phyloP scores from a whole-genome alignment of 345 rosid genomes.

The Camelina neglecta region DNA sequence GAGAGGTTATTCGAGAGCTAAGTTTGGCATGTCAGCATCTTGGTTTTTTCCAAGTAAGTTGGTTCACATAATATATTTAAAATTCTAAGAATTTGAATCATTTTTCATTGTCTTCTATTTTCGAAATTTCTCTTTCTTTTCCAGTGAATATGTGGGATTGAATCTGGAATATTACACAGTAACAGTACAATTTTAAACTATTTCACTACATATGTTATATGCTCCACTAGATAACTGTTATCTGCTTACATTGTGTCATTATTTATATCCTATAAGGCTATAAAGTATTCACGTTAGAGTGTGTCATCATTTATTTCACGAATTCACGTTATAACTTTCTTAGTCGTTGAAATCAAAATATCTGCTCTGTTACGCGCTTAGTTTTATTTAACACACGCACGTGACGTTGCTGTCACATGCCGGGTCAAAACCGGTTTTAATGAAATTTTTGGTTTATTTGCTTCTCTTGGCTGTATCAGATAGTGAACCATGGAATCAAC shows the following conservation, averaged over 20 bases:
- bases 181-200: neutral
- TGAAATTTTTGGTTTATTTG: neutral
- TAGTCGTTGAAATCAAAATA: constrained; percentile 4
- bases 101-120: neutral
- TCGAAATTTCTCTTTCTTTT: neutral
- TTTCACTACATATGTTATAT: neutral
- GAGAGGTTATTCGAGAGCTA: constrained; percentile 47
- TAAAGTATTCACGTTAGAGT: neutral
- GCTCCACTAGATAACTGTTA: neutral
- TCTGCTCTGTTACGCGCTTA: neutral
- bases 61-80: neutral
- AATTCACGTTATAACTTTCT: neutral
- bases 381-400: constrained; percentile 13
- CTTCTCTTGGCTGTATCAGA: constrained; percentile 39
- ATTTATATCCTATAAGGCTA: neutral
- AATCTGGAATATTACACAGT: neutral
- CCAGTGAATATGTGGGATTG: neutral
- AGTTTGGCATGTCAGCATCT: constrained; percentile 47
- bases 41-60: constrained; percentile 68
- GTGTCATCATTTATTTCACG: constrained; percentile 4
- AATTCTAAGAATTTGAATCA: neutral
- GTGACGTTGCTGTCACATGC: constrained; percentile 22
- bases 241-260: neutral
- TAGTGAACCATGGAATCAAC: constrained; percentile 66
- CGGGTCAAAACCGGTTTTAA: constrained; percentile 14